phyloP scores from a whole-genome alignment of 1,284 basidiomycete genomes.

The Moesziomyces parantarcticus region DNA sequence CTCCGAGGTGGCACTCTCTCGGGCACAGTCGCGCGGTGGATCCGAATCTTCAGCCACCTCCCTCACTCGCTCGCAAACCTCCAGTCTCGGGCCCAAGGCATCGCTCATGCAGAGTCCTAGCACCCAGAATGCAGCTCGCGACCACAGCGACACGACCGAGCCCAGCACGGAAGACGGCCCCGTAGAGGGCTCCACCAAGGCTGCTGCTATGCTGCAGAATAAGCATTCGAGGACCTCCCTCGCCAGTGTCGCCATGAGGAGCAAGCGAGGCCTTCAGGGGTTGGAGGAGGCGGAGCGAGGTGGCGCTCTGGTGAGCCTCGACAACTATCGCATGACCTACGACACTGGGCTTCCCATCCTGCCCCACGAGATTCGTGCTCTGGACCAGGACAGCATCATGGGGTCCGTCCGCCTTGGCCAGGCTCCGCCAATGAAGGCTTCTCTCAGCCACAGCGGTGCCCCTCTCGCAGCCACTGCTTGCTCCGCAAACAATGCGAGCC shows the following conservation, averaged over 20 bases:
- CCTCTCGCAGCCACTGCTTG: background rate
- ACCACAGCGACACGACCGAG: background rate
- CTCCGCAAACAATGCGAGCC: background rate
- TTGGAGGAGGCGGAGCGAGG: conserved; percentile 56
- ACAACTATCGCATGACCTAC: conserved; percentile 44
- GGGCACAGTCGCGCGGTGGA: background rate
- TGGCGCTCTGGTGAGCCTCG: conserved; percentile 53
- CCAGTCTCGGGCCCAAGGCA: conserved; percentile 25
- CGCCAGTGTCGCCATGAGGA: conserved; percentile 48
- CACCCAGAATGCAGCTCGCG: background rate
- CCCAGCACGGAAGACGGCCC: background rate
- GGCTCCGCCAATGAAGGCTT: conserved; percentile 15
- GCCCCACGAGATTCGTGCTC: conserved; percentile 41
- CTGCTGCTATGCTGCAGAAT: conserved; percentile 36
- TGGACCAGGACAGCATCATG: conserved; percentile 57
- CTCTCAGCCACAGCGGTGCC: conserved; percentile 17
- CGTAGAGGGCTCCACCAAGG: conserved; percentile 27
- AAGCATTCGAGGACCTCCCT: conserved; percentile 33
- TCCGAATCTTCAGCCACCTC: conserved; percentile 12
- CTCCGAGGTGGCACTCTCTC: conserved; percentile 6
- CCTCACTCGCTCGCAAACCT: conserved; percentile 29
- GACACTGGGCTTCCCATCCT: conserved; percentile 47
- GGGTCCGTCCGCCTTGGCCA: conserved; percentile 30
- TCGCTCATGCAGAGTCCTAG: conserved; percentile 39
- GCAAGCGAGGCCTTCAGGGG: conserved; percentile 44